Base-by-base conservation (phyloP, 257 asterid genomes). In the Solanum lignicaule region DNA sequence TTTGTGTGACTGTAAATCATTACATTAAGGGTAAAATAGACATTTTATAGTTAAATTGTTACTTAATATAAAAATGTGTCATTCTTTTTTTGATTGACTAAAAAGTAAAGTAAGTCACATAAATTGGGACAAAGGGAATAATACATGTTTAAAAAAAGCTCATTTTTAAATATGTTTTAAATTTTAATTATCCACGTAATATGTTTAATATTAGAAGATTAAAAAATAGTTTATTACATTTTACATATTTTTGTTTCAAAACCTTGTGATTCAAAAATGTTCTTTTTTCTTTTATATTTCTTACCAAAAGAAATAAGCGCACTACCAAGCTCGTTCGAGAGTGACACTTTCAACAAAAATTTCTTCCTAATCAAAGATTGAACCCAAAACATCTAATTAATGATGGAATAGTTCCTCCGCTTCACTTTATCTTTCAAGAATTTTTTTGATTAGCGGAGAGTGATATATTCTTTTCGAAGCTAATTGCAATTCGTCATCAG, bases 331-430 rank as follows among this genome's bases (percentile, higher is more conserved):
- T 18, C 23, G 0, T 18, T 52, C 4, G 4, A 52, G 60, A 52
- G 4, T 6, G 2, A 55, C n/a, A 7, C 10, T 55, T 18, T 0
- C 2, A 6, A 6, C 0, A 6, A 52, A 16, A 0, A 0, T 16
- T 18, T 52, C 23, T 16, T 18, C 4, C 0, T 55, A 55, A 18
- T 55, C 0, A 55, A 20, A 18, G 0, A 0, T 16, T 52, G 4
- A 52, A 52, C 1, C 9, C 4, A 0, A 52, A 52, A 52, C 0
- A 18, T 52, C 0, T 52, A 0, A 6, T 52, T 52, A 52, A 2
- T 3, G 1, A 52, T 52, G 4, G 0, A 52, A 52, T 52, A 18
- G 4, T 52, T 52, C 1, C 3, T 52, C 25, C 0, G 25, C 65
- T 55, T 55, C 25, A 55, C 65, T 55, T 52, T 52, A 6, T 52